Evolutionary conservation across 148 eudicot species (phyloP), one percentile per base, ranked within the genome.

Genomic region (Cornus suecica): DNA sequence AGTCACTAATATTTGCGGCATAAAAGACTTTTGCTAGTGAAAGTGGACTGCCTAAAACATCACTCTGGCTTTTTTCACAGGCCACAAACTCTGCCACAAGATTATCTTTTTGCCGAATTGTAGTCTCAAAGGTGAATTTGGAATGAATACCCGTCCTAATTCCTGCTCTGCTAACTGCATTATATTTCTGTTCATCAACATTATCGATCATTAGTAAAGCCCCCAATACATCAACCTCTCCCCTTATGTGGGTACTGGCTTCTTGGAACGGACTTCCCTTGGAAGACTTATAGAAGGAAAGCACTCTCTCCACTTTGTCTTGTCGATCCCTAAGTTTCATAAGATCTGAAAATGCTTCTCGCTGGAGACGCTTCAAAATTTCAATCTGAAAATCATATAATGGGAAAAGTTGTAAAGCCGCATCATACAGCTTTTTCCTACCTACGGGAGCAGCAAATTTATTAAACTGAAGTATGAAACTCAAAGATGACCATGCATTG

Each of bases 271-370:
- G 93, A 60, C 90, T 83, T 69, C 89, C 92, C 74, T 87, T 90
- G 27, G 94, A 80, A 65, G 87, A 76, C 71, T 77, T 87, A 72
- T 85, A 83, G 61, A 88, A 89, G 25, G 91, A 81, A 73, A 96
- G 86, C 71, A 90, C 18, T 74, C 82, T 78, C 72, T 96, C 99
- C 73, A 96, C 90, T 80, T 93, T 96, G 68, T 96, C 99, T 73
- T 90, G 97, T 80, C 97, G 90, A 77, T 96, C 98, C 80, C 98
- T 88, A 18, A 93, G 89, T 79, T 96, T 96, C 99, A 96, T 93
- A 75, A 96, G 77, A 84, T 96, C 98, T 25, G 98, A 75, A 89
- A 96, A 96, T 58, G 97, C 88, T 88, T 96, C 99, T 74, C 94
- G 85, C 65, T 96, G 99, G 89, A 96, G 83, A 67, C 97, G 92